Evolutionary conservation across 1,284 basidiomycete species (phyloP), one percentile per base, ranked within the genome.

Genomic region (Sanghuangporus weigelae): DNA sequence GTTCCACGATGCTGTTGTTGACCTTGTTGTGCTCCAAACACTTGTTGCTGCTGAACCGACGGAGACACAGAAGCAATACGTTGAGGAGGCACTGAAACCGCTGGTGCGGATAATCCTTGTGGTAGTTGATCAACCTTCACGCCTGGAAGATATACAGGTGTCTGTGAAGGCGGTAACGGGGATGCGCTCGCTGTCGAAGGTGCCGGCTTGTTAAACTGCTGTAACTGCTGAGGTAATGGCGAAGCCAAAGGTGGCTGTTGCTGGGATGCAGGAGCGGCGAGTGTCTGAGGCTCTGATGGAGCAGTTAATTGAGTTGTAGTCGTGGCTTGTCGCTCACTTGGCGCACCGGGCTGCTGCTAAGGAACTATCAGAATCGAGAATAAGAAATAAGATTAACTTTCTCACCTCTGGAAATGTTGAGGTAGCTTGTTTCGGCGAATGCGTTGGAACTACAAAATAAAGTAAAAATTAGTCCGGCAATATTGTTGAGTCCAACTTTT

Each of bases 131-230:
- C 68, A 39, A 80, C 77, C 69, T 87, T 87, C 66, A 90, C 85
- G 14, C 89, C 89, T 42, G 89, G 87, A 63, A 89, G 87, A 73
- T 84, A 87, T 63, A 85, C 82, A 0, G 80, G 83, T 60, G 75
- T 71, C 62, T 79, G 79, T n/a, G 71, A 61, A 31, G 70, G 69
- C 59, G 73, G 67, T 21, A 75, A 70, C 21, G 73, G 69, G 23
- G 74, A 70, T 53, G 67, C 62, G 11, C 69, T 66, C 39, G 70
- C 68, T 44, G 68, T 57, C 51, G 68, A 57, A 58, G 71, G 57
- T 44, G 74, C 62, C 50, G 72, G 64, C 65, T 71, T 66, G 54
- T 77, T 68, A 60, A 75, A 76, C 60, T 80, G 82, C 67, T 86
- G 84, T n/a, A 84, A 75, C 72, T 86, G 87, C 68, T 85, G 84